Evolutionary conservation across 345 rosid genomes (phyloP).

Genomic region (Acer saccharum): DNA sequence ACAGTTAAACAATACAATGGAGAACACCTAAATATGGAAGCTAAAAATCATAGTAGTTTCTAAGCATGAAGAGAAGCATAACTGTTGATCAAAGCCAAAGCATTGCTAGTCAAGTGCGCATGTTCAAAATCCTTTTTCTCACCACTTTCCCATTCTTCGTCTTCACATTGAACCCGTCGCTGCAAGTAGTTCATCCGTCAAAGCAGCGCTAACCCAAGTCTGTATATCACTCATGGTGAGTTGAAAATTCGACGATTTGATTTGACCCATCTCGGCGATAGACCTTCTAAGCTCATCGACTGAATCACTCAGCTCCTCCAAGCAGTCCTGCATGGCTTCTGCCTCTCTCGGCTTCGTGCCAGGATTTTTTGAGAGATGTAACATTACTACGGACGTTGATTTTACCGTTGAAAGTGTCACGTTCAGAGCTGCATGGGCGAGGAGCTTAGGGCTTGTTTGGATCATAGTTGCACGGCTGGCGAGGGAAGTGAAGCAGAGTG

Average conservation of each 20-base stretch:
- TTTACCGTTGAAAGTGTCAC: conserved; percentile 52
- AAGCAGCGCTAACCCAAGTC: conserved; percentile 83
- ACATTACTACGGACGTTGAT: conserved; percentile 44
- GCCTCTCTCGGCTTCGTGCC: conserved; percentile 52
- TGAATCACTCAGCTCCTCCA: conserved; percentile 59
- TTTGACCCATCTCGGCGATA: conserved; percentile 49
- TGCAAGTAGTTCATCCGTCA: conserved; percentile 75
- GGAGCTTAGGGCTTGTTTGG: conserved; percentile 68
- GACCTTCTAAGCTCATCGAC: conserved; percentile 62
- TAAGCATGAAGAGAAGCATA: conserved; percentile 56
- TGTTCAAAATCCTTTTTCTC: conserved; percentile 38
- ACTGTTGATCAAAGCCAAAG: conserved; percentile 68
- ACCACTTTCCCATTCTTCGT: conserved; percentile 47
- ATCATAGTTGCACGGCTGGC: conserved; percentile 51
- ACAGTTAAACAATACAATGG: background rate
- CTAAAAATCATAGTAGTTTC: background rate
- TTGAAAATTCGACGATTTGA: conserved; percentile 33
- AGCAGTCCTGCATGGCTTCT: conserved; percentile 64
- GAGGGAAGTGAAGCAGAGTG: conserved; percentile 65
- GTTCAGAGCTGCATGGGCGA: conserved; percentile 66
- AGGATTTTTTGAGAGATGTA: conserved; percentile 39
- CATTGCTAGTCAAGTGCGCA: conserved; percentile 73
- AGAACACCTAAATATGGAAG: background rate
- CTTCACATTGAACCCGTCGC: conserved; percentile 59
- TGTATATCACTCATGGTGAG: conserved; percentile 52